Percentiles rank a stretch among this genome's conserved stretches.
Conservation (phyloP, 164 flowering plant species). For the Vitis riparia region DNA sequence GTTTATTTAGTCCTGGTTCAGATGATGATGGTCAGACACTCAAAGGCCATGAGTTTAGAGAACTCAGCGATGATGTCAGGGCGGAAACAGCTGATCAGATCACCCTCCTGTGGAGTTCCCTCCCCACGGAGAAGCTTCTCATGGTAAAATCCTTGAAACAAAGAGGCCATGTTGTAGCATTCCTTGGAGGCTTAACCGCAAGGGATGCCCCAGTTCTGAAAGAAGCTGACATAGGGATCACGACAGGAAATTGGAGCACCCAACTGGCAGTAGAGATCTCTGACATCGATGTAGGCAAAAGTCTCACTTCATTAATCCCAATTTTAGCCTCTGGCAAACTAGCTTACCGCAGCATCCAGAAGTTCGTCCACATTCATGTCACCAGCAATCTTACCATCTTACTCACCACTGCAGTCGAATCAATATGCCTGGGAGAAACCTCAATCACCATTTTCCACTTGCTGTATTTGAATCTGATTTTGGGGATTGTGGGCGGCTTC, state of each 20-base stretch:
- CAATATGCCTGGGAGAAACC: slow-evolving; percentile 12
- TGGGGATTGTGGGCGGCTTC: slow-evolving; percentile 18
- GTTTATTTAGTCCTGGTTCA: not conserved
- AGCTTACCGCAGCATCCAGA: slow-evolving; percentile 17
- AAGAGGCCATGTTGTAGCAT: slow-evolving; percentile 24
- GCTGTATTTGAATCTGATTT: slow-evolving; percentile 19
- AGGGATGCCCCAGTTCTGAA: slow-evolving; percentile 21
- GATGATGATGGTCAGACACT: not conserved
- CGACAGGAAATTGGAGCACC: slow-evolving; percentile 8
- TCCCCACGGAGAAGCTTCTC: slow-evolving; percentile 15
- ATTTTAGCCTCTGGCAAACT: slow-evolving; percentile 11
- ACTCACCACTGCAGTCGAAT: slow-evolving; percentile 7
- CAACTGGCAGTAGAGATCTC: slow-evolving; percentile 14
- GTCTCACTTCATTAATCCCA: not conserved
- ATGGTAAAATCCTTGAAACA: slow-evolving; percentile 14
- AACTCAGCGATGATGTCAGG: slow-evolving; percentile 3
- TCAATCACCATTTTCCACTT: slow-evolving; percentile 24
- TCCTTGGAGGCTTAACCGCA: slow-evolving; percentile 14
- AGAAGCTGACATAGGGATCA: slow-evolving; percentile 29
- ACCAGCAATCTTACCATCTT: slow-evolving; percentile 12
- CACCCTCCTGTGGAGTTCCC: slow-evolving; percentile 16
- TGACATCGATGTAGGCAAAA: slow-evolving; percentile 9
- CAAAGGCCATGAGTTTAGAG: slow-evolving; percentile 13
- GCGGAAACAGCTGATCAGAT: slow-evolving; percentile 9
- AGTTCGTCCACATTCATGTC: slow-evolving; percentile 28